Evolutionary conservation across 495 filamentous ascomycete genomes (phyloP).

Genomic region (Aspergillus biplanus): DNA sequence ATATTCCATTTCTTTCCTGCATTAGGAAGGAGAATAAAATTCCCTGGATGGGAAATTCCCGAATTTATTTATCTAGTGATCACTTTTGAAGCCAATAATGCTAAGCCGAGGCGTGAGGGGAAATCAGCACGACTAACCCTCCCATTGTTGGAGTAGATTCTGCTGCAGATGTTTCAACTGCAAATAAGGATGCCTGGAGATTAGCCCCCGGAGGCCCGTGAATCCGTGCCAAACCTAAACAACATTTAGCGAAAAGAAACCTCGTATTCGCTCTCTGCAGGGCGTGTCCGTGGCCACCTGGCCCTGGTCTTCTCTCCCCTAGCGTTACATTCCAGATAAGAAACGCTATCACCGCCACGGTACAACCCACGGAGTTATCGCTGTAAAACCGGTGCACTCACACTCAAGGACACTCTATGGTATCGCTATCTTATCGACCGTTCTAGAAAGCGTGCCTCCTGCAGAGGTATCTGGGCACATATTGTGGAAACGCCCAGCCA

Average conservation of each 20-base stretch:
- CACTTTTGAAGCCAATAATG: background rate
- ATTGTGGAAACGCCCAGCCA: too few species aligned
- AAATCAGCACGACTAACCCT: background rate
- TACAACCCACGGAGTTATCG: too few species aligned
- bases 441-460: too few species aligned
- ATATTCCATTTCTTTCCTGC: background rate
- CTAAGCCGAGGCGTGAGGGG: background rate
- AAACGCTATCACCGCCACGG: too few species aligned
- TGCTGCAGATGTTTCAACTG: background rate
- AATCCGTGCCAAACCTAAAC: background rate
- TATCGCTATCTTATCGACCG: too few species aligned
- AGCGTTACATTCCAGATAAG: too few species aligned
- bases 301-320: too few species aligned
- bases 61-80: background rate
- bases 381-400: too few species aligned
- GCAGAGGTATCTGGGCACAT: too few species aligned
- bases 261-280: background rate
- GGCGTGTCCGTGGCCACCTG: too few species aligned
- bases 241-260: background rate
- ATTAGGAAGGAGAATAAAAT: background rate
- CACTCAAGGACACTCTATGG: too few species aligned
- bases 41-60: background rate
- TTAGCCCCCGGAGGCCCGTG: background rate
- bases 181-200: background rate
- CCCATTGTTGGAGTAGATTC: background rate